A percentile compares a stretch with the other conserved stretches of the same genome.
These are phyloP conservation scores for Pleodorina starrii DNA, from an alignment of 139 green algal genomes.

Conservation along the genomic window DNA sequence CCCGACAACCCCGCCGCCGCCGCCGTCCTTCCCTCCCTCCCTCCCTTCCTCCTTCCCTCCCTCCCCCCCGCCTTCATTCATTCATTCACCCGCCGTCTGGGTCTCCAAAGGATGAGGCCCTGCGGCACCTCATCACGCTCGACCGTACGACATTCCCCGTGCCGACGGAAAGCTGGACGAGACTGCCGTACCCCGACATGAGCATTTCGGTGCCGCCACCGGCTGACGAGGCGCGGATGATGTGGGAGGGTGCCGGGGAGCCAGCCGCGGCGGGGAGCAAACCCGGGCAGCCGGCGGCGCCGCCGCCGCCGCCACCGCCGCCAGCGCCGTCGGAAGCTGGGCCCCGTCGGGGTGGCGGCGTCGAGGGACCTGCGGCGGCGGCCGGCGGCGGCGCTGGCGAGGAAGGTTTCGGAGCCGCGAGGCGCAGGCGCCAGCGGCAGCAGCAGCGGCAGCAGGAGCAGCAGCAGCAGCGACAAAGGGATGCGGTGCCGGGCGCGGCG, in stretches of 20 bases:
- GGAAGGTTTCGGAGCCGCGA: background rate
- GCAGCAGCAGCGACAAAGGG: background rate
- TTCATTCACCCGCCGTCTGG: too few relatives aligned
- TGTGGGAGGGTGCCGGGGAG: too few relatives aligned
- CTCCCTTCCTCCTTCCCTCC: too few relatives aligned
- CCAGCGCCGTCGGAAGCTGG: background rate
- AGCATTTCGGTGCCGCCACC: background rate
- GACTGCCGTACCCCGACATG: slow-evolving; percentile 2
- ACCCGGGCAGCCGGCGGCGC: too few relatives aligned
- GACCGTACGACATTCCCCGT: background rate
- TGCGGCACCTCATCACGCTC: background rate
- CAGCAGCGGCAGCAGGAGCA: background rate
- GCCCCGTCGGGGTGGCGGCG: too few relatives aligned
- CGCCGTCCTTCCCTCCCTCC: too few relatives aligned
- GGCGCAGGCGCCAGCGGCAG: background rate
- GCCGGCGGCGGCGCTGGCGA: background rate
- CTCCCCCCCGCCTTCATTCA: too few relatives aligned
- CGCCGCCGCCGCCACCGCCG: background rate
- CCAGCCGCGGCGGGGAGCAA: too few relatives aligned
- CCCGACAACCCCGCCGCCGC: too few relatives aligned
- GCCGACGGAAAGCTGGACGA: background rate
- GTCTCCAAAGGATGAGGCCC: background rate
- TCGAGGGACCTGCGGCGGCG: background rate
- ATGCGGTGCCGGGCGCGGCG: background rate
- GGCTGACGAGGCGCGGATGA: too few relatives aligned